Conservation (phyloP, 352 stramenopile genomes). For the Globisporangium parvum region DNA sequence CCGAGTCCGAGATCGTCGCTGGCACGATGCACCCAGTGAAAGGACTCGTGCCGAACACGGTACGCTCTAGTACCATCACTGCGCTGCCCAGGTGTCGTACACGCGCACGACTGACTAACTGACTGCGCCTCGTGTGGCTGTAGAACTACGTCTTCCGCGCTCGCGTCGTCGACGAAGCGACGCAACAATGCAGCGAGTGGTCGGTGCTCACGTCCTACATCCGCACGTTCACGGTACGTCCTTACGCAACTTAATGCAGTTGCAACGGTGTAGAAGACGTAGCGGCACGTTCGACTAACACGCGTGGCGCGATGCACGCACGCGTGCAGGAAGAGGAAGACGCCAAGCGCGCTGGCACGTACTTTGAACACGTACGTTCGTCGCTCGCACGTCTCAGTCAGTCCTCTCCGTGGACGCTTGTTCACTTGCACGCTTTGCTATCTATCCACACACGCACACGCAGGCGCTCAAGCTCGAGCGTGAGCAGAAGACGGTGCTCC, state of each 20-base stretch:
- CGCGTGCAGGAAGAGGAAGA: constrained; percentile 67
- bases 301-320: too few relatives aligned
- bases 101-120: background rate
- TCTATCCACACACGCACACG: background rate
- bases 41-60: constrained; percentile 62
- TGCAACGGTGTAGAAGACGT: too few relatives aligned
- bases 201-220: constrained; percentile 60
- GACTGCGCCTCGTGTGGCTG: background rate
- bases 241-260: background rate
- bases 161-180: constrained; percentile 53
- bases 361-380: constrained; percentile 69
- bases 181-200: constrained; percentile 70
- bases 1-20: constrained; percentile 56
- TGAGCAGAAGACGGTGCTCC: constrained; percentile 59
- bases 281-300: too few relatives aligned
- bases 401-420: too few relatives aligned
- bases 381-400: background rate
- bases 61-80: constrained; percentile 12
- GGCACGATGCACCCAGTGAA: constrained; percentile 63
- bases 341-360: constrained; percentile 76
- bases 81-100: background rate
- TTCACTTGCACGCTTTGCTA: too few relatives aligned
- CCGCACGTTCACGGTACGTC: constrained; percentile 69
- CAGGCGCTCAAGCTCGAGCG: constrained; percentile 75
- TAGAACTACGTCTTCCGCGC: constrained; percentile 80